These are phyloP conservation scores for Xylariaceae sp. DNA, from an alignment of 2,329 filamentous ascomycete species.

Conservation along the genomic window DNA sequence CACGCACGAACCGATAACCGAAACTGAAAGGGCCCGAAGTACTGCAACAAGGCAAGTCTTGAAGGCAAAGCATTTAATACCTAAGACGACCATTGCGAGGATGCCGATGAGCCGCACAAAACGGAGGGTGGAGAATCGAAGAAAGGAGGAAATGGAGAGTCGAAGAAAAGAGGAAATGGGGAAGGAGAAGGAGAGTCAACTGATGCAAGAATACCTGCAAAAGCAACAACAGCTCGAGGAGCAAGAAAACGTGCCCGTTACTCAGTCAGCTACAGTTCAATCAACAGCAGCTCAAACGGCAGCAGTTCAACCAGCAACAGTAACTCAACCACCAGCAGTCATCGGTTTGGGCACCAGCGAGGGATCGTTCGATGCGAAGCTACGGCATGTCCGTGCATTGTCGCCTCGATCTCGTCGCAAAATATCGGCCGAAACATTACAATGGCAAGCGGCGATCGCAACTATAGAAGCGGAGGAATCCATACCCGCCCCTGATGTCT, in stretches of 20 bases:
- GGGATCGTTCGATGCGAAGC: constrained; percentile 27
- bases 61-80: constrained; percentile 9
- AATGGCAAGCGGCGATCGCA: constrained; percentile 32
- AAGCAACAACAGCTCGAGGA: neutral
- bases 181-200: neutral
- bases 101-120: constrained; percentile 7
- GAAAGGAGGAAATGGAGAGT: neutral
- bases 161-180: neutral
- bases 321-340: neutral
- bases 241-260: too few relatives aligned
- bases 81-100: constrained; percentile 10
- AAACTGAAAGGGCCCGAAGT: constrained; percentile 23
- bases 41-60: constrained; percentile 15
- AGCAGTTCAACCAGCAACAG: neutral
- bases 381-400: constrained; percentile 22
- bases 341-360: constrained; percentile 8
- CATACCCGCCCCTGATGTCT: neutral
- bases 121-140: neutral
- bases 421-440: constrained; percentile 27
- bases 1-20: constrained; percentile 27
- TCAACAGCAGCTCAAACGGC: too few relatives aligned
- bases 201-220: neutral
- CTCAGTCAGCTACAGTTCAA: too few relatives aligned
- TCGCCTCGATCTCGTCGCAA: constrained; percentile 27
- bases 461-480: constrained; percentile 29